These are phyloP conservation scores for Metschnikowia rubicola DNA, from an alignment of 805 yeast genomes.

Conservation along the genomic window DNA sequence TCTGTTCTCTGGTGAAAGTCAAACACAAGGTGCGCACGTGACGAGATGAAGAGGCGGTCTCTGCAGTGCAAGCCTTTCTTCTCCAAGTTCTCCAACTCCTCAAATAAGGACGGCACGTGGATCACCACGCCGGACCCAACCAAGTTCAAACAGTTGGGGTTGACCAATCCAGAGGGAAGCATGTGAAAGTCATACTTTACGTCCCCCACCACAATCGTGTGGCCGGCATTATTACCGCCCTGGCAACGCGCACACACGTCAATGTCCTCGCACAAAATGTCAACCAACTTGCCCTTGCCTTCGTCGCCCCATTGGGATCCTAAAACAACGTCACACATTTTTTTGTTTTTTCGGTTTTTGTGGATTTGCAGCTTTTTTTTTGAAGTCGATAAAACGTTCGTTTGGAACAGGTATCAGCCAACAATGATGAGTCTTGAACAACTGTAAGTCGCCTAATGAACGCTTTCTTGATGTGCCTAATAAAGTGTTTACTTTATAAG, in stretches of 20 bases:
- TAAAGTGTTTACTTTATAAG: conserved; percentile 7
- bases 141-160: conserved; percentile 83
- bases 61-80: conserved; percentile 74
- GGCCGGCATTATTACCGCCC: conserved; percentile 99
- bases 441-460: no score
- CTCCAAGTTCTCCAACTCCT: conserved; percentile 78
- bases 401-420: neutral
- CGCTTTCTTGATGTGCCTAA: neutral
- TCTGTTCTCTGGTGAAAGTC: conserved; percentile 98
- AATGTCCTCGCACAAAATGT: conserved; percentile 87
- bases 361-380: neutral
- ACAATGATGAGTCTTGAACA: neutral
- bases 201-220: conserved; percentile 89
- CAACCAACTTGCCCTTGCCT: conserved; percentile 98
- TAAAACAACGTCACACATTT: conserved; percentile 85
- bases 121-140: conserved; percentile 96
- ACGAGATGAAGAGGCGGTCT: conserved; percentile 79
- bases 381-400: neutral
- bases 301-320: conserved; percentile 99
- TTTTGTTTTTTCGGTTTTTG: neutral
- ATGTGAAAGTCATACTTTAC: conserved; percentile 96
- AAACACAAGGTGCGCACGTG: conserved; percentile 94
- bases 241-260: conserved; percentile 97
- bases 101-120: conserved; percentile 89
- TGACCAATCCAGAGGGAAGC: conserved; percentile 97